Conservation (phyloP, 805 yeast species). For the Lachancea kluyveri region DNA sequence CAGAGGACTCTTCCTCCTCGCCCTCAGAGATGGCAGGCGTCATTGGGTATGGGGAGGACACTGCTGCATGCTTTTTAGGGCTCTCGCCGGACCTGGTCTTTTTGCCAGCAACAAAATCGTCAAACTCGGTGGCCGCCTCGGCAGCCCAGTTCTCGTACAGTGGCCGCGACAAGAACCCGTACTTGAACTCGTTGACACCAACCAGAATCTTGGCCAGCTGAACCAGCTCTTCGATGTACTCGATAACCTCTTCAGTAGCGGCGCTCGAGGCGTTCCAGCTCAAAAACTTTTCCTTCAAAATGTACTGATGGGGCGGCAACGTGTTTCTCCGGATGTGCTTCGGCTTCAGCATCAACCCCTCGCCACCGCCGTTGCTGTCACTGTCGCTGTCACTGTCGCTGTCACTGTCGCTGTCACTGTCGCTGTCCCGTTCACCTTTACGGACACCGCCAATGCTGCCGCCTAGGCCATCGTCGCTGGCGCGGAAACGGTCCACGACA, state of each 20-base stretch:
- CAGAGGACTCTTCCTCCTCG: conserved; percentile 8
- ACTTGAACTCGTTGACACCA: conserved; percentile 44
- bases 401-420: conserved; percentile 2
- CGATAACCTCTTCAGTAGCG: conserved; percentile 44
- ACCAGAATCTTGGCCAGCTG: conserved; percentile 37
- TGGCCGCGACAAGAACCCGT: conserved; percentile 46
- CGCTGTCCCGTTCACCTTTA: not conserved
- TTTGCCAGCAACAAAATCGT: conserved; percentile 19
- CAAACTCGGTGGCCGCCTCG: conserved; percentile 34
- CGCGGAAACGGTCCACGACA: conserved; percentile 8
- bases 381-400: conserved; percentile 9
- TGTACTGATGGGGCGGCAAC: conserved; percentile 22
- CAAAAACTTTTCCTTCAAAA: conserved; percentile 35
- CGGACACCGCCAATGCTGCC: too few species aligned
- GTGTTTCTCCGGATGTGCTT: conserved; percentile 5
- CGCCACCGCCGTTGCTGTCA: conserved; percentile 21
- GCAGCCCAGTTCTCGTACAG: conserved; percentile 38
- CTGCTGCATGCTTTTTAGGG: conserved; percentile 3
- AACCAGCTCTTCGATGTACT: conserved; percentile 41
- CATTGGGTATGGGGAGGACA: conserved; percentile 5
- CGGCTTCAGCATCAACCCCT: conserved; percentile 9
- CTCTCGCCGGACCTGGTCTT: conserved; percentile 1
- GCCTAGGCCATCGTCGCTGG: too few species aligned
- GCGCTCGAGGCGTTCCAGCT: conserved; percentile 49
- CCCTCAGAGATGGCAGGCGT: conserved; percentile 10